Base-by-base conservation (phyloP, 2,329 filamentous ascomycete species). In the Sphaerulina populicola region DNA sequence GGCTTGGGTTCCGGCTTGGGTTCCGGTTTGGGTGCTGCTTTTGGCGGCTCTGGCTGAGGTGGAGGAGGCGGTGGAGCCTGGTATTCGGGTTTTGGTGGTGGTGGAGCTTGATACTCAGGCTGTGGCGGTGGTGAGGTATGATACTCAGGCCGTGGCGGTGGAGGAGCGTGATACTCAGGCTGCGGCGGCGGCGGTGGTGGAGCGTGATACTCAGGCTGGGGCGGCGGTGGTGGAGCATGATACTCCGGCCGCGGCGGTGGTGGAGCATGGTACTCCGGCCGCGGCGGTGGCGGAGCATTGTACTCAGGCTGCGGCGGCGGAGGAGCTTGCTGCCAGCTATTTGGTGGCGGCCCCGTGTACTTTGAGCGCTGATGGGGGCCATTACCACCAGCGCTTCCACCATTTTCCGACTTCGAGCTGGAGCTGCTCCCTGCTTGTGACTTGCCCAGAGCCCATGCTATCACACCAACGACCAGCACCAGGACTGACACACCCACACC, bases 391-490 rank as follows among this genome's bases (percentile, higher is more conserved):
- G 64, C 58, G 49, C 60, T 64, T 35, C 64, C 62, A 40, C 67
- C 66, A 48, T 54, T 54, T 43, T 45, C 52, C 54, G 37, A 43
- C 37, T 40, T 51, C 40, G 48, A 44, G 29, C 44, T 61, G 58
- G 66, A 55, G n/a, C 68, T 64, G 3, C 75, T 73, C 61, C 77
- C 74, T 9, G 66, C 72, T 64, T 84, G 81, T 53, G 77, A 80
- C 63, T 82, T 79, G 12, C 85, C 86, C 60, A 83, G 73, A 2
- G 83, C 80, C 88, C 89, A 95, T 3, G 86, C 87, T 7, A 80
- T 83, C 27, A 93, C 71, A 4, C 83, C 88, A 23, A 94, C 83
- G 5, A 80, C 81, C 11, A 88, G 68, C 23, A 89, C 75, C 29
- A 95, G 72, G 56, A 93, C 69, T 30, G 84, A 69, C 64, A 94